These are phyloP conservation scores for Claviceps purpurea DNA, from an alignment of 2,329 filamentous ascomycete genomes.

Conservation along the genomic window DNA sequence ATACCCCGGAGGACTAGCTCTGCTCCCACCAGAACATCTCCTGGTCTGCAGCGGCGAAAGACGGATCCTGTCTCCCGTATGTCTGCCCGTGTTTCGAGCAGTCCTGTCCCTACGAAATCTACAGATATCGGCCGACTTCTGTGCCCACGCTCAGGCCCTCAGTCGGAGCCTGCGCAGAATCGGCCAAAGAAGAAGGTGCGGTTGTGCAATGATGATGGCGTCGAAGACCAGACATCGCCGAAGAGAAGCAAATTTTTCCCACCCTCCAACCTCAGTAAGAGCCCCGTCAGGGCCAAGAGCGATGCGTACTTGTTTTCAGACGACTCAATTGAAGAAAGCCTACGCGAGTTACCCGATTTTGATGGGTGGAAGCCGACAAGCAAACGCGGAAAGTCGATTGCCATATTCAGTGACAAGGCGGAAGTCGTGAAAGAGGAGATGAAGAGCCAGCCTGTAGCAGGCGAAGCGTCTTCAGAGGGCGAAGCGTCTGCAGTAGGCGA, in stretches of 20 bases:
- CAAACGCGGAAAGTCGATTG: constrained; percentile 24
- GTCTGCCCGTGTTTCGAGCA: constrained; percentile 17
- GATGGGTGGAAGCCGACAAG: constrained; percentile 30
- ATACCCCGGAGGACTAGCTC: constrained; percentile 8
- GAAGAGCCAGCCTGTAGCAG: constrained; percentile 2
- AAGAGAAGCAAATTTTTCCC: constrained; percentile 44
- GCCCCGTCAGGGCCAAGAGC: constrained; percentile 18
- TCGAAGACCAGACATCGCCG: constrained; percentile 17
- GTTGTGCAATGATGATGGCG: constrained; percentile 32
- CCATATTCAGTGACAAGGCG: constrained; percentile 32
- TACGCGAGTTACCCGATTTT: constrained; percentile 37
- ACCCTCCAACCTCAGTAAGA: constrained; percentile 13
- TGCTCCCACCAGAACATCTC: constrained; percentile 17
- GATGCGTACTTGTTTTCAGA: constrained; percentile 39
- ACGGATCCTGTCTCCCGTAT: constrained; percentile 39
- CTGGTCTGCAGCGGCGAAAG: constrained; percentile 32
- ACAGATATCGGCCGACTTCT: constrained; percentile 5
- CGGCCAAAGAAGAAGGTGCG: constrained; percentile 45
- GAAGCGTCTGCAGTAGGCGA: not conserved
- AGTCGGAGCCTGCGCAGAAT: constrained; percentile 11
- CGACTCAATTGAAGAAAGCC: constrained; percentile 42
- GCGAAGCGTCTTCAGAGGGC: not conserved
- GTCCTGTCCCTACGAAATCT: constrained; percentile 9
- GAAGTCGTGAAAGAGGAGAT: constrained; percentile 12
- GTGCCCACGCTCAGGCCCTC: constrained; percentile 4